These are phyloP conservation scores for Schwanniomyces yamadae DNA, from an alignment of 805 yeast genomes.

Conservation along the genomic window DNA sequence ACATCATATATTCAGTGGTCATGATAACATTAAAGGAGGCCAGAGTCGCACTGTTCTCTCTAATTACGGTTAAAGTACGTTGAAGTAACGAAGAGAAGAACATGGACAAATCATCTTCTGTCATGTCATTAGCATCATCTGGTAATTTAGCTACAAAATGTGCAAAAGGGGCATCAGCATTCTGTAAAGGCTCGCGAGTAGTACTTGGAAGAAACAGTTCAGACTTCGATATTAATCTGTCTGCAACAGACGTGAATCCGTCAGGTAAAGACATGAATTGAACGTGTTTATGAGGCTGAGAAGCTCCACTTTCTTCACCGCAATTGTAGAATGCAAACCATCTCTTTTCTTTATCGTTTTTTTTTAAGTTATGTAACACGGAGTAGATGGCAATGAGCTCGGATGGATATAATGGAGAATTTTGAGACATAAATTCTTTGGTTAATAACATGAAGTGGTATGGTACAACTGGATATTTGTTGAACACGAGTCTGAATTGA, in stretches of 20 bases:
- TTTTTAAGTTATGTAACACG: conserved; percentile 51
- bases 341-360: conserved; percentile 31
- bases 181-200: conserved; percentile 58
- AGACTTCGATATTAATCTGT: conserved; percentile 38
- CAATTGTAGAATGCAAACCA: conserved; percentile 86
- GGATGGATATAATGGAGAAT: conserved; percentile 63
- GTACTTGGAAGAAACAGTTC: conserved; percentile 55
- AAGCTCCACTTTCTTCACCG: conserved; percentile 90
- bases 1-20: conserved; percentile 79
- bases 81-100: conserved; percentile 72
- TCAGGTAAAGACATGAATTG: conserved; percentile 77
- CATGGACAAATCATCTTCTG: conserved; percentile 61
- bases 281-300: conserved; percentile 89
- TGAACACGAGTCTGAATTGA: conserved; percentile 61
- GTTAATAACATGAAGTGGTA: conserved; percentile 81
- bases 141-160: conserved; percentile 75
- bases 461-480: conserved; percentile 83
- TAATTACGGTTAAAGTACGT: conserved; percentile 63
- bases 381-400: conserved; percentile 64
- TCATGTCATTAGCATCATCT: conserved; percentile 30
- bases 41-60: conserved; percentile 45
- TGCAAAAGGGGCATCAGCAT: conserved; percentile 67
- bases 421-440: conserved; percentile 68
- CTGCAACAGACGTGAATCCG: conserved; percentile 58
- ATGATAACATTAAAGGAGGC: conserved; percentile 79